Base-by-base conservation (phyloP, 1,284 basidiomycete species). In the Ganoderma sp. region DNA sequence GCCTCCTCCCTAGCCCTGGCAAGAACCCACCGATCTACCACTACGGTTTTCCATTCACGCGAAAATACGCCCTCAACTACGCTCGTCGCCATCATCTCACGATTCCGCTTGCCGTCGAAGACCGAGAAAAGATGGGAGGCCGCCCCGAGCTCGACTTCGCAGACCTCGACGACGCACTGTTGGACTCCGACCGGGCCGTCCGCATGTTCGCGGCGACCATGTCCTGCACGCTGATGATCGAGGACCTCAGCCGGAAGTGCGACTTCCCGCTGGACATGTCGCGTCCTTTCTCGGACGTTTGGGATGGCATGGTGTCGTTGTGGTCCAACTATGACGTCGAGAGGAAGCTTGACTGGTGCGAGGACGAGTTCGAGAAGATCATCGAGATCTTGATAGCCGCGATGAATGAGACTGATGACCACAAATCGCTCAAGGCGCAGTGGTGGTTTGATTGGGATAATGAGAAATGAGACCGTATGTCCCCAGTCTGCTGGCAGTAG, bases 21-120 rank as follows among this genome's bases (percentile, higher is more conserved):
- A 39, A 39, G 41, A 59, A 65, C 22, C 56, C 39, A 22, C 65
- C 65, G 12, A 54, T 66, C n/a, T 57, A 66, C 12, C 37, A 54
- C 61, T 66, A 62, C 43, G 65, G 60, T 6, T 58, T 66, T 37
- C 65, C 65, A 17, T 66, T 62, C 52, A 66, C 65, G 14, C 32
- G 19, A 1, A 10, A 61, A 17, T 63, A 57, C 52, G 60, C 52
- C 12, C 15, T 66, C 22, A 39, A 56, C 14, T 66, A 66, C 41
- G 65, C 65, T 37, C 39, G 25, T n/a, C 59, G 52, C 4, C 52
- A 66, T 37, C 65, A 57, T 39, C 41, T 66, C 22, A 66, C 60
- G 17, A 22, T 66, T 8, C 14, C 6, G 9, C n/a, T 54, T 22
- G n/a, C 15, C 8, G 32, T 25, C 6, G 48, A 61, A 12, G 64